Evolutionary conservation across 2,329 filamentous ascomycete species (phyloP).

Genomic region (Colletotrichum karsti): DNA sequence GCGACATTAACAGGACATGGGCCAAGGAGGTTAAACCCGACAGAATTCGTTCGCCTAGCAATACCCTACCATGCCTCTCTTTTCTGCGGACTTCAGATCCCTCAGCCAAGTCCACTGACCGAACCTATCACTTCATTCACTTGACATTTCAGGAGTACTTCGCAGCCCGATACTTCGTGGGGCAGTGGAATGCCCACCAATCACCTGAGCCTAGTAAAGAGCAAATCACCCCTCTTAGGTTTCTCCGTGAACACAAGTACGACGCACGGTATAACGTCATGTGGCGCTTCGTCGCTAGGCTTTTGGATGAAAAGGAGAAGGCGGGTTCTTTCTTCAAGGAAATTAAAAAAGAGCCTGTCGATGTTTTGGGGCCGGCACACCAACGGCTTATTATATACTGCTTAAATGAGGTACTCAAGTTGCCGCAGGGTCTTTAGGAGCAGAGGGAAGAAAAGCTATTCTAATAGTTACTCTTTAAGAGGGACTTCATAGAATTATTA

Average conservation of each 20-base stretch:
- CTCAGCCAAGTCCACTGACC: not conserved
- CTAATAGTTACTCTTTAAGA: slow-evolving; percentile 35
- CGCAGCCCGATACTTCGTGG: slow-evolving; percentile 3
- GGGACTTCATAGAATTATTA: slow-evolving; percentile 12
- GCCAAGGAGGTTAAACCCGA: not conserved
- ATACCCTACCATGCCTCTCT: not conserved
- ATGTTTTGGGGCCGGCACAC: slow-evolving; percentile 45
- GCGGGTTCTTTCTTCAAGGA: not conserved
- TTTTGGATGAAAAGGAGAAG: not conserved
- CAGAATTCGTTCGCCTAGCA: not conserved
- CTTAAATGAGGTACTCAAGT: slow-evolving; percentile 39
- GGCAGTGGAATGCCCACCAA: not conserved
- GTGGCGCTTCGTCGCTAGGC: not conserved
- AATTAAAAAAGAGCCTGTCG: slow-evolving; percentile 42
- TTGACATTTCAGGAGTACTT: slow-evolving; percentile 23
- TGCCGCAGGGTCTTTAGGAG: not conserved
- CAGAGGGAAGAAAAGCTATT: slow-evolving; percentile 26
- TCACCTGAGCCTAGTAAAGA: not conserved
- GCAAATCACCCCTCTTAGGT: slow-evolving; percentile 15
- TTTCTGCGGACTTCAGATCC: slow-evolving; percentile 12
- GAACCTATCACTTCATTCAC: slow-evolving; percentile 16
- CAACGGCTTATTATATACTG: slow-evolving; percentile 49
- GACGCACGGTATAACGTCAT: not conserved
- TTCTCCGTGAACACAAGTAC: not conserved
- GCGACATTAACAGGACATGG: not conserved